Conservation (phyloP, 2,329 filamentous ascomycete genomes). For the Coniella lustricola region DNA sequence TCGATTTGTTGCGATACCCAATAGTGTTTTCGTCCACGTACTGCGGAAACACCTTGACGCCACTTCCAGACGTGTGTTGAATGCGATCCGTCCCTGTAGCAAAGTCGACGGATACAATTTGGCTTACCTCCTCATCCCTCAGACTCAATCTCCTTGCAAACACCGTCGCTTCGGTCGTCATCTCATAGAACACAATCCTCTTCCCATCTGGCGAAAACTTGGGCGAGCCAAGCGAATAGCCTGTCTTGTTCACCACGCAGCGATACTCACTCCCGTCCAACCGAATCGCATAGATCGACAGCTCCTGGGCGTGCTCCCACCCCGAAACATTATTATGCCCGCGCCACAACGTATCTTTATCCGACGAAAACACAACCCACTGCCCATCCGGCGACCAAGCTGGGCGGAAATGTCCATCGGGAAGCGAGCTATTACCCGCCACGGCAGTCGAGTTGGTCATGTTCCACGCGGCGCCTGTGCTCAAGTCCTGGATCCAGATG, state of each 20-base stretch:
- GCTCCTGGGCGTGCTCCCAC: slow-evolving; percentile 34
- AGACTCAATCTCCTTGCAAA: slow-evolving; percentile 25
- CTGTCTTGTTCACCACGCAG: slow-evolving; percentile 24
- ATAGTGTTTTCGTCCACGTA: slow-evolving; percentile 14
- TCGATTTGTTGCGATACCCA: slow-evolving; percentile 24
- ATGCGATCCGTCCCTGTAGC: slow-evolving; percentile 28
- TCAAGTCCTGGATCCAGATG: slow-evolving; percentile 32
- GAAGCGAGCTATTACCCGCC: slow-evolving; percentile 21
- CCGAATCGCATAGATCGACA: slow-evolving; percentile 32
- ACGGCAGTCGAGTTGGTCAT: slow-evolving; percentile 27
- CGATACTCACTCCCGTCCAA: slow-evolving; percentile 31
- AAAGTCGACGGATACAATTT: slow-evolving; percentile 32
- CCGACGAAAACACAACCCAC: slow-evolving; percentile 34
- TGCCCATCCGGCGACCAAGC: slow-evolving; percentile 34
- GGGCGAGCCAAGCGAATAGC: slow-evolving; percentile 31
- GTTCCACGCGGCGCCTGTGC: slow-evolving; percentile 25
- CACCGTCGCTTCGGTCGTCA: slow-evolving; percentile 31
- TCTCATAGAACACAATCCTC: slow-evolving; percentile 32
- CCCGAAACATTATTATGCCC: slow-evolving; percentile 32
- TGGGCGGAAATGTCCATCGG: slow-evolving; percentile 32
- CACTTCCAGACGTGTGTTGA: slow-evolving; percentile 22
- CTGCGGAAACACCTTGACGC: slow-evolving; percentile 25
- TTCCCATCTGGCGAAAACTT: slow-evolving; percentile 30
- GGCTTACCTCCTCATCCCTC: slow-evolving; percentile 21
- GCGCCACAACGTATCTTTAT: slow-evolving; percentile 33